phyloP scores from a whole-genome alignment of 2,329 filamentous ascomycete genomes.

The Lasiodiplodia sp. region DNA sequence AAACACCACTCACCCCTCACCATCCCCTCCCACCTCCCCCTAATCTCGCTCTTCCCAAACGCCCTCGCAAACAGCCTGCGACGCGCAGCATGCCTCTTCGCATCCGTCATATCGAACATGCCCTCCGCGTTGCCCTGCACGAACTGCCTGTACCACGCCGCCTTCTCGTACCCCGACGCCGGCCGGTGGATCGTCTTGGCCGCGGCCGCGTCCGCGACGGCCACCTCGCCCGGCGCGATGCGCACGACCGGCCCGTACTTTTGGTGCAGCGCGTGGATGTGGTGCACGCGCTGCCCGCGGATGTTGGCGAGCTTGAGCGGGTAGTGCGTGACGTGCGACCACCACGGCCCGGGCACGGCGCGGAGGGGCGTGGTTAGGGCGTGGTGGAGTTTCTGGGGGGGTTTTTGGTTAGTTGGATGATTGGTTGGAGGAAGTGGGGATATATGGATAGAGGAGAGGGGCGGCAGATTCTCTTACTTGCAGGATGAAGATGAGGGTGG shows the following conservation, averaged over 20 bases:
- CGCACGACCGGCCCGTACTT: slow-evolving; percentile 27
- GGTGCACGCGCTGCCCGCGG: slow-evolving; percentile 47
- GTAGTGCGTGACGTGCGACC: slow-evolving; percentile 44
- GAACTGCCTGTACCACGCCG: slow-evolving; percentile 16
- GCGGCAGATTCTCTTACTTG: neutral
- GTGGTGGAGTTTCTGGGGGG: slow-evolving; percentile 24
- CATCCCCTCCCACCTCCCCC: slow-evolving; percentile 45
- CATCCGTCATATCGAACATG: slow-evolving; percentile 49
- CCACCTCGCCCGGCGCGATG: slow-evolving; percentile 28
- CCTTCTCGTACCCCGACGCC: slow-evolving; percentile 35
- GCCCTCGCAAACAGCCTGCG: slow-evolving; percentile 47
- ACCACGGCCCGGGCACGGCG: slow-evolving; percentile 42
- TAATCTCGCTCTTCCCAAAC: slow-evolving; percentile 47
- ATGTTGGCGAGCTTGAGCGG: slow-evolving; percentile 49
- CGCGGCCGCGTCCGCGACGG: slow-evolving; percentile 2
- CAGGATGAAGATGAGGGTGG: neutral
- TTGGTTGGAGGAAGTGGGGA: too few relatives aligned
- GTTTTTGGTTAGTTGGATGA: neutral
- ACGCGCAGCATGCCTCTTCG: slow-evolving; percentile 43
- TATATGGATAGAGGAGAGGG: too few relatives aligned
- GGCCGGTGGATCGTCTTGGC: slow-evolving; percentile 45
- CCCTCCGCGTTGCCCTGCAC: slow-evolving; percentile 29
- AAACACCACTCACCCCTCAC: slow-evolving; percentile 39
- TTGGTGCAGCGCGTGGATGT: slow-evolving; percentile 41
- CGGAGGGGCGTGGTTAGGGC: slow-evolving; percentile 39